Evolutionary conservation across 2,329 filamentous ascomycete species (phyloP), one percentile per base, ranked within the genome.

Genomic region (Talaromyces sp.): DNA sequence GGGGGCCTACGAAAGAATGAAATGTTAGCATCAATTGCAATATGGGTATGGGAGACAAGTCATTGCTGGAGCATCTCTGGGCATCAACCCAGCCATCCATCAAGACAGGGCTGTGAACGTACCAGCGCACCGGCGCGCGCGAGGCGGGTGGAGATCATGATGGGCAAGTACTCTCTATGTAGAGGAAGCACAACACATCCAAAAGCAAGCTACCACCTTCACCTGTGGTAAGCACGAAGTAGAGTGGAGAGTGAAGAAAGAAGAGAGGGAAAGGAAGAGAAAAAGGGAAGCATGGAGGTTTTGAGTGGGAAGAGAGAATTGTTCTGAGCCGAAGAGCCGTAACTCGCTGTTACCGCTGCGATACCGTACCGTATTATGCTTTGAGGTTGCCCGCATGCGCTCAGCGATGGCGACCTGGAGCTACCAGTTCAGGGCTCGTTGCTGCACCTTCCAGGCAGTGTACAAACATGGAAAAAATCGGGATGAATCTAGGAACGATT

Each of bases 41-140:
- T 29, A 7, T 35, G 24, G 16, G 13, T 22, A 16, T 10, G 30
- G 17, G 13, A 19, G 13, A 7, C 24, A 19, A n/a, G n/a, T n/a
- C n/a, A n/a, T n/a, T n/a, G n/a, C n/a, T n/a, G n/a, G n/a, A n/a
- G n/a, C n/a, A n/a, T n/a, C n/a, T n/a, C n/a, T n/a, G n/a, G n/a
- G 49, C 40, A 51, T 52, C 39, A 27, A 37, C 39, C 42, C 47
- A 46, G 33, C 51, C 44, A 47, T 51, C 46, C 40, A 29, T 27
- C 13, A 20, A 36, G 43, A 41, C 35, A 54, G 53, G 49, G 53
- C 36, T 52, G 59, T 37, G 20, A 54, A 74, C 76, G 62, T 74
- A 78, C 75, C 74, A 77, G 70, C 70, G 71, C 74, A 73, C 74
- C 73, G 62, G 72, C 66, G 69, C 76, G 76, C 70, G 74, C 70